These are phyloP conservation scores for Cryptococcus hybrid DNA, from an alignment of 1,284 basidiomycete genomes.

Conservation along the genomic window DNA sequence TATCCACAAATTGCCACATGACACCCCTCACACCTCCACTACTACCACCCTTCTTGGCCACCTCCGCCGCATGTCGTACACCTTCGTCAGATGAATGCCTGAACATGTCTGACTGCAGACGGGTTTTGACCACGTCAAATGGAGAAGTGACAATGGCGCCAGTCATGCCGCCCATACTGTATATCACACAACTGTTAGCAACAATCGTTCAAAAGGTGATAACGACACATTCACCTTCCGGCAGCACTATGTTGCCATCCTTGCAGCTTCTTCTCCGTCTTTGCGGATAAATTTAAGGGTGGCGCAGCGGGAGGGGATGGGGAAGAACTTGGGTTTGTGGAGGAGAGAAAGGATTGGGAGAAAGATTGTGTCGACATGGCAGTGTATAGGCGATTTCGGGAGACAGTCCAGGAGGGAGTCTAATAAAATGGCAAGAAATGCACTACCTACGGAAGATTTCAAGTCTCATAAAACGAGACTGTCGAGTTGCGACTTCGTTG, in stretches of 20 bases:
- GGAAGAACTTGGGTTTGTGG: not conserved
- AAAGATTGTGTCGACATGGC: too few relatives aligned
- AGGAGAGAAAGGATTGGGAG: not conserved
- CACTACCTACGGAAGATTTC: too few relatives aligned
- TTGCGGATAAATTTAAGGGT: not conserved
- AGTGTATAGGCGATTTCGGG: too few relatives aligned
- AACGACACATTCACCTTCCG: conserved; percentile 65
- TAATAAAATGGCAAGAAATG: too few relatives aligned
- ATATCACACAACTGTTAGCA: not conserved
- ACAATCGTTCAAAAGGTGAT: conserved; percentile 4
- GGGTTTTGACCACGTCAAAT: conserved; percentile 97
- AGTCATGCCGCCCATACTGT: conserved; percentile 92
- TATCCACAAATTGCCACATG: conserved; percentile 93
- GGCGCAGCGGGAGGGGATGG: not conserved
- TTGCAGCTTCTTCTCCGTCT: conserved; percentile 55
- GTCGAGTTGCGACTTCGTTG: too few relatives aligned
- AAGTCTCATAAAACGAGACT: too few relatives aligned
- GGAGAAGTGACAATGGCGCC: conserved; percentile 96
- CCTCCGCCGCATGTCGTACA: not conserved
- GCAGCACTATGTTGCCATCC: conserved; percentile 83
- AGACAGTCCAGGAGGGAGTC: too few relatives aligned
- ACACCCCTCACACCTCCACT: conserved; percentile 54
- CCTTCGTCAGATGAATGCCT: conserved; percentile 49
- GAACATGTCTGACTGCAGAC: conserved; percentile 89
- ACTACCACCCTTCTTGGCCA: conserved; percentile 14